These are phyloP conservation scores for Biscogniauxia mediterranea DNA, from an alignment of 2,329 filamentous ascomycete genomes.

Conservation along the genomic window DNA sequence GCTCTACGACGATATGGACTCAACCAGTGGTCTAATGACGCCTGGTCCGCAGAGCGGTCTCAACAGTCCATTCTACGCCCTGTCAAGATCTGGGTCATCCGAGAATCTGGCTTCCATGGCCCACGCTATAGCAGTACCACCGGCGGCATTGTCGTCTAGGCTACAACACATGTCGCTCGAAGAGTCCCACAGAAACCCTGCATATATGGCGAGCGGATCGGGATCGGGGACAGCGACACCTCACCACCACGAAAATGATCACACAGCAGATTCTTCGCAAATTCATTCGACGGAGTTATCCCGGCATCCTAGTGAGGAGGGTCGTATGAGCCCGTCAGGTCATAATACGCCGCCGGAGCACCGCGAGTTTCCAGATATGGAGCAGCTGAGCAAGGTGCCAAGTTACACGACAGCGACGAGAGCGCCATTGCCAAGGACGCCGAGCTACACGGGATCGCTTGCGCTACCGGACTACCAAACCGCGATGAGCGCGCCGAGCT, in stretches of 20 bases:
- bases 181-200: conserved; percentile 44
- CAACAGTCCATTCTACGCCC: conserved; percentile 74
- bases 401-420: conserved; percentile 75
- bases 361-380: conserved; percentile 57
- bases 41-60: conserved; percentile 68
- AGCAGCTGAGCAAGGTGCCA: conserved; percentile 69
- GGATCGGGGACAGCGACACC: conserved; percentile 44
- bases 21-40: conserved; percentile 65
- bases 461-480: conserved; percentile 66
- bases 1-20: conserved; percentile 84
- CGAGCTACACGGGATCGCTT: conserved; percentile 46
- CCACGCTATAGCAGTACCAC: conserved; percentile 43
- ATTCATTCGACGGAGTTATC: conserved; percentile 48
- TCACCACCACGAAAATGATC: conserved; percentile 37
- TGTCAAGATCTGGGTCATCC: conserved; percentile 71
- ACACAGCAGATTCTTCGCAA: conserved; percentile 39
- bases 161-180: conserved; percentile 68
- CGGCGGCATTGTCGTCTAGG: conserved; percentile 59
- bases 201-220: conserved; percentile 44
- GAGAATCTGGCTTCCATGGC: conserved; percentile 73
- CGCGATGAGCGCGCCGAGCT: conserved; percentile 53
- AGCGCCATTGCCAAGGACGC: conserved; percentile 54
- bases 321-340: conserved; percentile 39
- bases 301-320: conserved; percentile 51
- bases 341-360: conserved; percentile 50